These are phyloP conservation scores for Pelagophyceae sp. DNA, from an alignment of 352 stramenopile genomes.

Conservation along the genomic window DNA sequence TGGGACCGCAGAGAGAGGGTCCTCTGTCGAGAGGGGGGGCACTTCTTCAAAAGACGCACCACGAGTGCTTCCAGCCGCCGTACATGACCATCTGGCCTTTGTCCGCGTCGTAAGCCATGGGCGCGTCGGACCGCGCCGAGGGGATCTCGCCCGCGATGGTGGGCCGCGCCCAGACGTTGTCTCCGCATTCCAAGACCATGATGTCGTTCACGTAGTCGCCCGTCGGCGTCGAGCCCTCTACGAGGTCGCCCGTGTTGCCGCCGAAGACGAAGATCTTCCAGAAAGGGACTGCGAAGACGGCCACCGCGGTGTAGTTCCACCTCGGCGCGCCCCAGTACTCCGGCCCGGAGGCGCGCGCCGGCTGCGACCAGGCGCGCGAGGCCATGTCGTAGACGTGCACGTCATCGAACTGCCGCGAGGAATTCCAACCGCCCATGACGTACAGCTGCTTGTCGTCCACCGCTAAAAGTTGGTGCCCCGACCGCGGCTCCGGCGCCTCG, in stretches of 20 bases:
- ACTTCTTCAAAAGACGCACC: no score
- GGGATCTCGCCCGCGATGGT: conserved; percentile 65
- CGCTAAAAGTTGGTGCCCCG: conserved; percentile 78
- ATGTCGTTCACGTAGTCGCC: conserved; percentile 71
- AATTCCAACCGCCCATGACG: conserved; percentile 90
- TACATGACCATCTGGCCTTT: conserved; percentile 83
- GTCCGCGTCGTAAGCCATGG: conserved; percentile 77
- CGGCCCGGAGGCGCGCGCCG: conserved; percentile 49
- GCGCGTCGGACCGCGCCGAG: conserved; percentile 74
- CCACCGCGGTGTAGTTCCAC: conserved; percentile 88
- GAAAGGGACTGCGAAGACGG: conserved; percentile 82
- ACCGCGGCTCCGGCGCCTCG: conserved; percentile 76
- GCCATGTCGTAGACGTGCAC: conserved; percentile 80
- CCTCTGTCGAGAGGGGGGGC: no score
- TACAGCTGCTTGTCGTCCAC: conserved; percentile 74
- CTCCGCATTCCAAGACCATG: conserved; percentile 77
- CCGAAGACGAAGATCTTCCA: conserved; percentile 96
- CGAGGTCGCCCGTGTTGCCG: conserved; percentile 83
- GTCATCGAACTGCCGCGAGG: conserved; percentile 88
- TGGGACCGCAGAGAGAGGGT: no score
- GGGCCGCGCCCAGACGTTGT: conserved; percentile 69
- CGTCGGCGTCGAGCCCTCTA: conserved; percentile 61
- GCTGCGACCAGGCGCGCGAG: conserved; percentile 67
- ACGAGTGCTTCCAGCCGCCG: conserved; percentile 88
- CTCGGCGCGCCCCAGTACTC: conserved; percentile 51